Percentiles rank a stretch among this genome's conserved stretches.
Evolutionary conservation across 768 basidiomycete genomes (phyloP).

Genomic region (Coprinopsis strossmayeri): DNA sequence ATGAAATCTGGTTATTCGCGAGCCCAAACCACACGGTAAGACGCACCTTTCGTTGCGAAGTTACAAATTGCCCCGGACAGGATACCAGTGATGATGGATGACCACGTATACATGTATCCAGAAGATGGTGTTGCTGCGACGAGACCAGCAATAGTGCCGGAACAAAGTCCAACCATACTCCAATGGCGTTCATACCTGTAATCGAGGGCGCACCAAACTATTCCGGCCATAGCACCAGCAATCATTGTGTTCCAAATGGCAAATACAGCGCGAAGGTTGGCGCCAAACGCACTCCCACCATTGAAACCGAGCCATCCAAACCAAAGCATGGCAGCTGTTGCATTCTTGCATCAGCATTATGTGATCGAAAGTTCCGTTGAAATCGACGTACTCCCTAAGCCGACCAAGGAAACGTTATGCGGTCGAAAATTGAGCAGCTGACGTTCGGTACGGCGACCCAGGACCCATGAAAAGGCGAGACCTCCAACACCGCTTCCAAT

Average conservation of each 20-base stretch:
- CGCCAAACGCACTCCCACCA: slow-evolving; percentile 83
- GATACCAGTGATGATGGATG: slow-evolving; percentile 69
- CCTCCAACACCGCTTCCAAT: slow-evolving; percentile 82
- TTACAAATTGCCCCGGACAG: slow-evolving; percentile 71
- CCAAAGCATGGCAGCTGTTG: slow-evolving; percentile 67
- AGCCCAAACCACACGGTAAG: neutral
- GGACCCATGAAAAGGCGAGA: slow-evolving; percentile 80
- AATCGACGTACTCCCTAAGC: slow-evolving; percentile 53
- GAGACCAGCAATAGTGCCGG: slow-evolving; percentile 83
- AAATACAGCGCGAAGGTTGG: slow-evolving; percentile 79
- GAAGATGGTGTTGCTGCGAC: slow-evolving; percentile 88
- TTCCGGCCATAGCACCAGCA: slow-evolving; percentile 72
- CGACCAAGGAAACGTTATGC: slow-evolving; percentile 80
- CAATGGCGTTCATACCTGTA: slow-evolving; percentile 75
- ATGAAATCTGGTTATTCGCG: slow-evolving; percentile 4
- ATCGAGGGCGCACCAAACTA: slow-evolving; percentile 80
- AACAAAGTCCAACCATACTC: slow-evolving; percentile 91
- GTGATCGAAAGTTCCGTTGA: neutral
- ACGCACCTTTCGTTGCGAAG: slow-evolving; percentile 75
- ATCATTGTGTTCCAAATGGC: slow-evolving; percentile 90
- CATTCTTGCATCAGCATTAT: neutral
- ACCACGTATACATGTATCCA: slow-evolving; percentile 75
- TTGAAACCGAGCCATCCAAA: slow-evolving; percentile 91
- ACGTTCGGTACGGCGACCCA: slow-evolving; percentile 72
- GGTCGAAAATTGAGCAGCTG: slow-evolving; percentile 78